Base-by-base conservation (phyloP, 2,329 filamentous ascomycete species). In the Fonsecaea multimorphosa region DNA sequence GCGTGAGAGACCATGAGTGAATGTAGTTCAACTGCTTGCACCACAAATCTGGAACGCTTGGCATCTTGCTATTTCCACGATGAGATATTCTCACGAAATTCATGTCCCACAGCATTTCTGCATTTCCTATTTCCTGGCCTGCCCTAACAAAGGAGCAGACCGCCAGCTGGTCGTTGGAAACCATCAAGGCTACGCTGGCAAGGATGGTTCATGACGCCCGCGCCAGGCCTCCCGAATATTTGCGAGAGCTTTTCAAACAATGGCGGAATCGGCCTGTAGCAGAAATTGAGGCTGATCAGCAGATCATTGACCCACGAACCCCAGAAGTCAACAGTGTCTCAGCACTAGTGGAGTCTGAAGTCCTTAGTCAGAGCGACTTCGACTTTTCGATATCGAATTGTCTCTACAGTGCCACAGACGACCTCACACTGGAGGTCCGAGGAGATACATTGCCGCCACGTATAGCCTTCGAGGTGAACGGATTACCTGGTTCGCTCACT, bases 231-330 rank as follows among this genome's bases (percentile, higher is more conserved):
- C 91, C 93, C 2, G 86, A 88, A 12, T 77, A 82, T 57, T 82
- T 97, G 70, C 87, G 89, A 67, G 80, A 84, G 53, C 80, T 87
- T 61, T 97, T 92, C 86, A 97, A 97, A 77, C 80, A 80, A 57
- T 92, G 89, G 72, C 87, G 89, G 27, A 89, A 85, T n/a, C 56
- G 34, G 49, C 51, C 60, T 24, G n/a, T 29, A 19, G 22, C n/a
- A 16, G 31, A 63, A 16, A 52, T 63, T 24, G 61, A 57, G 14
- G 12, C 79, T 9, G 84, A 87, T 69, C 78, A 83, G 22, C 81
- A 84, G 16, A 84, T 91, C 68, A 82, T 87, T 60, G 85, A 91
- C 64, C 72, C 85, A 32, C 75, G 73, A 73, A 76, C 74, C 67
- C 77, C 78, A 6, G 69, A 75, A 58, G 56, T 32, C n/a, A 60